Percentiles rank a stretch among this genome's conserved stretches.
These are phyloP conservation scores for Sporodiniella umbellata DNA, from an alignment of 371 early-diverging fungal genomes.

Conservation along the genomic window DNA sequence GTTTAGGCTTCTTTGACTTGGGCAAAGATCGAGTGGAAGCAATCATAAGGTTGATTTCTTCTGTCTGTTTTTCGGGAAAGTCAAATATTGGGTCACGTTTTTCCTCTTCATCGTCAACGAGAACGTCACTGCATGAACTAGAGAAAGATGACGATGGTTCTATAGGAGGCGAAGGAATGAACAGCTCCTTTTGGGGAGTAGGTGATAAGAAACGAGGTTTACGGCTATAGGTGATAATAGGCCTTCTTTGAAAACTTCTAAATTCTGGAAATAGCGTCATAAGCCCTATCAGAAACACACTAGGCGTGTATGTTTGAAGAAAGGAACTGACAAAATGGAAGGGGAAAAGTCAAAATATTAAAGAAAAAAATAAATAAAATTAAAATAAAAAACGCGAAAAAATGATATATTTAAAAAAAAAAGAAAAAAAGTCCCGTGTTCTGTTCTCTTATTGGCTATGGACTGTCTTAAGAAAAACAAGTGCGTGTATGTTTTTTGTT, in stretches of 20 bases:
- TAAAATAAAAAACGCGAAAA: too few species aligned
- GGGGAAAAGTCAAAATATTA: not conserved
- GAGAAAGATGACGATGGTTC: not conserved
- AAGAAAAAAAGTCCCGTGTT: too few species aligned
- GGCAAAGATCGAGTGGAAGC: slow-evolving; percentile 4
- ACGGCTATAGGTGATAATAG: not conserved
- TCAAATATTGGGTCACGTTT: slow-evolving; percentile 12
- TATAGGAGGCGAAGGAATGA: not conserved
- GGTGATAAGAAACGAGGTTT: not conserved
- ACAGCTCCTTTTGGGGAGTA: not conserved
- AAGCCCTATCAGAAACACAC: too few species aligned
- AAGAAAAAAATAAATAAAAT: too few species aligned
- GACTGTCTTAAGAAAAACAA: too few species aligned
- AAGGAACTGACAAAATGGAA: not conserved
- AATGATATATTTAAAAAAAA: too few species aligned
- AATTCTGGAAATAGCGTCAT: not conserved
- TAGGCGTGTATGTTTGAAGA: too few species aligned
- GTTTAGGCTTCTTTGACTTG: not conserved
- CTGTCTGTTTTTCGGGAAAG: slow-evolving; percentile 10
- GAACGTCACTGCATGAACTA: not conserved
- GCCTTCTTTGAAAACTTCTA: not conserved
- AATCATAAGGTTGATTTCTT: slow-evolving; percentile 13
- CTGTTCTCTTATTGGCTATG: too few species aligned
- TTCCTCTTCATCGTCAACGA: not conserved
- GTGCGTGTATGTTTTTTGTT: too few species aligned